Conservation (phyloP, 352 stramenopile genomes). For the Phytophthora colocasiae region DNA sequence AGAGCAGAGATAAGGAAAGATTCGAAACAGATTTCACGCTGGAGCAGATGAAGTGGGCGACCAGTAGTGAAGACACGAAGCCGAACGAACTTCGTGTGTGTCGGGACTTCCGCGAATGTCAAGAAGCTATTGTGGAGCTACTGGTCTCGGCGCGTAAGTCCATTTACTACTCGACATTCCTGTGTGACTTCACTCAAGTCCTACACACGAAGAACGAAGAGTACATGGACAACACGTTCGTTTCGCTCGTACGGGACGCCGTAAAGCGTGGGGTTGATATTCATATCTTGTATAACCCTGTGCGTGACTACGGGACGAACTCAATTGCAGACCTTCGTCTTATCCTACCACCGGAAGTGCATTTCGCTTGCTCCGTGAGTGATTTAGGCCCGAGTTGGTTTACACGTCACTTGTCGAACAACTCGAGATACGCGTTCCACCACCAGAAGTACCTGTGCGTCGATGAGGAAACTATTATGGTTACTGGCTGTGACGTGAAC, state of each 20-base stretch:
- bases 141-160: slow-evolving; percentile 59
- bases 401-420: slow-evolving; percentile 70
- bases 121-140: slow-evolving; percentile 63
- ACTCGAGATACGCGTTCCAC: slow-evolving; percentile 85
- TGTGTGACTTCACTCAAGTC: slow-evolving; percentile 78
- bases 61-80: slow-evolving; percentile 28
- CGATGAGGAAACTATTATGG: slow-evolving; percentile 69
- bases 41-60: slow-evolving; percentile 68
- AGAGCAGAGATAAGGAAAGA: slow-evolving; percentile 20
- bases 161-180: slow-evolving; percentile 85
- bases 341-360: slow-evolving; percentile 55
- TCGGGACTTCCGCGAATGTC: slow-evolving; percentile 72
- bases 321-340: slow-evolving; percentile 55
- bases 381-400: slow-evolving; percentile 62
- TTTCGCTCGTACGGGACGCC: slow-evolving; percentile 62
- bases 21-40: slow-evolving; percentile 63
- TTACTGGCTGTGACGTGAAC: slow-evolving; percentile 83
- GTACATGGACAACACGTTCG: slow-evolving; percentile 55
- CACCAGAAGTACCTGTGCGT: slow-evolving; percentile 85
- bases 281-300: slow-evolving; percentile 77
- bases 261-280: slow-evolving; percentile 71
- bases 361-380: slow-evolving; percentile 69
- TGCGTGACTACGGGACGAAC: slow-evolving; percentile 76
- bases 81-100: slow-evolving; percentile 42
- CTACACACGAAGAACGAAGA: slow-evolving; percentile 41